phyloP scores from a whole-genome alignment of 78 protist species.

The Anaeramoeba flamelloides region DNA sequence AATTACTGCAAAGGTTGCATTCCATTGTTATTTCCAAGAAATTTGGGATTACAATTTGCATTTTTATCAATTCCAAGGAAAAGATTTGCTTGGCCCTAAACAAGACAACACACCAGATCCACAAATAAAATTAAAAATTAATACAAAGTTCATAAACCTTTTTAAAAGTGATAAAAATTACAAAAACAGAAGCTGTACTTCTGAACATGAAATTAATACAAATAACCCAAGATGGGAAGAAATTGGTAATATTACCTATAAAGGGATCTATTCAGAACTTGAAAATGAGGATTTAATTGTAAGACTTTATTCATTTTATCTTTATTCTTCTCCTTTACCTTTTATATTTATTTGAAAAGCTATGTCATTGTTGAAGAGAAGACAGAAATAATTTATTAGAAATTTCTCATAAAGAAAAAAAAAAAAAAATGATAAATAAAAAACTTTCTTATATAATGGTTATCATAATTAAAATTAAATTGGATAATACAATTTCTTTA shows the following conservation, averaged over 20 bases:
- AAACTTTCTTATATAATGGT: too few relatives aligned
- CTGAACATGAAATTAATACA: background rate
- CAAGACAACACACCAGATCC: slow-evolving; percentile 8
- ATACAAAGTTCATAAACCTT: background rate
- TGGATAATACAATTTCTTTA: too few relatives aligned
- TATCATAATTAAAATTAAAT: too few relatives aligned
- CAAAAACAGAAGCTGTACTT: background rate
- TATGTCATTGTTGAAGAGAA: too few relatives aligned
- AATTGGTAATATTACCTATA: background rate
- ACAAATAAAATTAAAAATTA: background rate
- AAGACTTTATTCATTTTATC: too few relatives aligned
- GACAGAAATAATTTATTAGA: too few relatives aligned
- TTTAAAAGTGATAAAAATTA: background rate
- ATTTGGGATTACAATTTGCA: slow-evolving; percentile 1
- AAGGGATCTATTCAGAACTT: slow-evolving; percentile 12
- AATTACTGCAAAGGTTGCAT: background rate
- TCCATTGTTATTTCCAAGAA: slow-evolving; percentile 11
- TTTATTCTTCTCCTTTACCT: too few relatives aligned
- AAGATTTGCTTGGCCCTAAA: slow-evolving; percentile 3
- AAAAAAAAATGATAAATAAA: too few relatives aligned
- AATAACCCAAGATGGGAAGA: slow-evolving; percentile 6
- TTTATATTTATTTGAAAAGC: too few relatives aligned
- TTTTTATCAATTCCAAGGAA: slow-evolving; percentile 5
- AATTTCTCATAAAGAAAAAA: too few relatives aligned
- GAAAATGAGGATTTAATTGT: slow-evolving; percentile 18